phyloP scores from a whole-genome alignment of 164 flowering plant species.

The Litsea cubeba region DNA sequence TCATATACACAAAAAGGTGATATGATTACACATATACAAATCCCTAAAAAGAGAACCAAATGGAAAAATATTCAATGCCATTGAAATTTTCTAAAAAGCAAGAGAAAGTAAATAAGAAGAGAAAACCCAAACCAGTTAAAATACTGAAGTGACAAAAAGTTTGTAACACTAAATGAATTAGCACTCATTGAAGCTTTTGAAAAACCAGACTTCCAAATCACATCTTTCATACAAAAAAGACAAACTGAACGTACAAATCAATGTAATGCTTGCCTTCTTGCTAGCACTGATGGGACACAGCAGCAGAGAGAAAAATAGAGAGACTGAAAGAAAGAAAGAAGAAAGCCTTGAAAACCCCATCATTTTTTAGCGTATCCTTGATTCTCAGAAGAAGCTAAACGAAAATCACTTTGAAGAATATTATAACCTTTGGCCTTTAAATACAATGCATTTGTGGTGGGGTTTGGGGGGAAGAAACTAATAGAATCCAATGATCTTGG shows the following conservation, averaged over 20 bases:
- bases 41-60: no score
- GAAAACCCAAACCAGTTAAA: no score
- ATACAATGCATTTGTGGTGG: not conserved
- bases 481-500: no score
- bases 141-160: no score
- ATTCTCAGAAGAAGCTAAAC: not conserved
- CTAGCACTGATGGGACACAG: conserved; percentile 21
- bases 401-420: not conserved
- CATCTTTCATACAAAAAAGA: not conserved
- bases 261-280: conserved; percentile 20
- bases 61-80: not conserved
- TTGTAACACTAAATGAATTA: no score
- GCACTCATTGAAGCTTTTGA: no score
- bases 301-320: conserved; percentile 9
- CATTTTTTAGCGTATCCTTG: not conserved
- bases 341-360: not conserved
- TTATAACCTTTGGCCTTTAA: no score
- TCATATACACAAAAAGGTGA: no score
- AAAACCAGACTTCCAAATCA: no score
- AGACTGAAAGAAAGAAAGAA: not conserved
- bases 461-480: not conserved
- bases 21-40: no score
- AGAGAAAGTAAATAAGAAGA: no score
- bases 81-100: no score
- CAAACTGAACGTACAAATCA: not conserved